phyloP scores from a whole-genome alignment of 2,329 filamentous ascomycete genomes.

The Aspergillus chevalieri region DNA sequence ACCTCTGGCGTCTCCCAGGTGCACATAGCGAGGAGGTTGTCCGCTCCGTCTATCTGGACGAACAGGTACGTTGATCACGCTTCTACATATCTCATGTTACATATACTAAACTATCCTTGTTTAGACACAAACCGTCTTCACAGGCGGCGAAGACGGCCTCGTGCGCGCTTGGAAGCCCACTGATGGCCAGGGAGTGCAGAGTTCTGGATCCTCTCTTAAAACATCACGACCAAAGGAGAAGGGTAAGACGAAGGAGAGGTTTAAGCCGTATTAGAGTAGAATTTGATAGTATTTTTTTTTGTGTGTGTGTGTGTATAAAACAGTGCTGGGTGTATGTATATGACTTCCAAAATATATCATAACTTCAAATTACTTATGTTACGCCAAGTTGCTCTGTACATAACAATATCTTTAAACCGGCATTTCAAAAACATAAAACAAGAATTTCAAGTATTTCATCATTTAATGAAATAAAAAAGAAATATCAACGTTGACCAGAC shows the following conservation, averaged over 20 bases:
- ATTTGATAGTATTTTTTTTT: background rate
- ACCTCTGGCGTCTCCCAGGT: slow-evolving; percentile 38
- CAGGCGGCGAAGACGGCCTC: slow-evolving; percentile 41
- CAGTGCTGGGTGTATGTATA: slow-evolving; percentile 4
- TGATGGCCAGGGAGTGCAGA: slow-evolving; percentile 12
- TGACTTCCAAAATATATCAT: background rate
- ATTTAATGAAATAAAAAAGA: background rate
- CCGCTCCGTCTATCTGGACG: slow-evolving; percentile 41
- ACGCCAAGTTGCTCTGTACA: too few relatives aligned
- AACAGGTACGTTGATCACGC: slow-evolving; percentile 27
- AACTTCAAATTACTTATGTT: background rate
- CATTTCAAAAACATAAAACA: too few relatives aligned
- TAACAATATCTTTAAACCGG: too few relatives aligned
- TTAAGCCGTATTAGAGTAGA: slow-evolving; percentile 30
- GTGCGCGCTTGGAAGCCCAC: slow-evolving; percentile 33
- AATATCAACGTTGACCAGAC: slow-evolving; percentile 7
- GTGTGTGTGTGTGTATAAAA: slow-evolving; percentile 11
- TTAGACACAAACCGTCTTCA: slow-evolving; percentile 35
- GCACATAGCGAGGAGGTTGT: slow-evolving; percentile 46
- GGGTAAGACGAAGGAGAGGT: slow-evolving; percentile 31
- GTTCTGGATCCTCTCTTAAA: slow-evolving; percentile 16
- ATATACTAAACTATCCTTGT: background rate
- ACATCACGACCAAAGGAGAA: slow-evolving; percentile 25
- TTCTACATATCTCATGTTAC: too few relatives aligned
- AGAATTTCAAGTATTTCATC: too few relatives aligned